A percentile compares a stretch with the other conserved stretches of the same genome.
Conservation (phyloP, 805 yeast species). For the Brettanomyces naardenensis region DNA sequence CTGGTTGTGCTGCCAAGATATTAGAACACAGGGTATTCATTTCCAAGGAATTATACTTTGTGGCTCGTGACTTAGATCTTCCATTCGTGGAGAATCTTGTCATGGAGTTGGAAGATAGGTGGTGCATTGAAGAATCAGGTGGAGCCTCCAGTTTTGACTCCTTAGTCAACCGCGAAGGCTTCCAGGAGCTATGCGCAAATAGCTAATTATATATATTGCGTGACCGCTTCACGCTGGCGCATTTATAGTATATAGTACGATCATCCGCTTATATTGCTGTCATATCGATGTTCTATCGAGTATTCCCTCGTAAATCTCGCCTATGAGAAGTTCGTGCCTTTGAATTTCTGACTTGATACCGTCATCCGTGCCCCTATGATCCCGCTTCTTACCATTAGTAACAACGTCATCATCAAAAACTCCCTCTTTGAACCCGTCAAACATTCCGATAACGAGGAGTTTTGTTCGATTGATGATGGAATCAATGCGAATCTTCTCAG, state of each 20-base stretch:
- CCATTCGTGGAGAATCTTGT: conserved; percentile 13
- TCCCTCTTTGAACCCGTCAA: conserved; percentile 20
- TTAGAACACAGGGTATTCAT: conserved; percentile 19
- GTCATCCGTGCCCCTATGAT: not conserved
- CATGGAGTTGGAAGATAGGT: conserved; percentile 19
- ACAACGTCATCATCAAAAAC: conserved; percentile 5
- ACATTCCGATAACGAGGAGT: conserved; percentile 19
- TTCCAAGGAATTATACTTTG: conserved; percentile 18
- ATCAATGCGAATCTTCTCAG: conserved; percentile 28
- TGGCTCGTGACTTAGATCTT: conserved; percentile 8
- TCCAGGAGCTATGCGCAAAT: conserved; percentile 3
- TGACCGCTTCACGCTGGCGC: too few relatives aligned
- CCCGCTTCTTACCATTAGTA: not conserved
- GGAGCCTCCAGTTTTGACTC: conserved; percentile 12
- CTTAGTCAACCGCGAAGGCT: conserved; percentile 13
- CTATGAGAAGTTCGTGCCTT: conserved; percentile 20
- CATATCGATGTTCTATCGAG: conserved; percentile 26
- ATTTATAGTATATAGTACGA: too few relatives aligned
- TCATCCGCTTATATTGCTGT: too few relatives aligned
- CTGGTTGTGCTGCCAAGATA: conserved; percentile 21
- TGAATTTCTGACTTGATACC: conserved; percentile 5
- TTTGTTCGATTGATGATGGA: conserved; percentile 26
- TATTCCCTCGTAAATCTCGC: conserved; percentile 30
- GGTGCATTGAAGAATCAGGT: conserved; percentile 19
- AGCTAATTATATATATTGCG: too few relatives aligned